Evolutionary conservation across 169 alveolate species (phyloP).

Genomic region (Plasmodium relictum): DNA sequence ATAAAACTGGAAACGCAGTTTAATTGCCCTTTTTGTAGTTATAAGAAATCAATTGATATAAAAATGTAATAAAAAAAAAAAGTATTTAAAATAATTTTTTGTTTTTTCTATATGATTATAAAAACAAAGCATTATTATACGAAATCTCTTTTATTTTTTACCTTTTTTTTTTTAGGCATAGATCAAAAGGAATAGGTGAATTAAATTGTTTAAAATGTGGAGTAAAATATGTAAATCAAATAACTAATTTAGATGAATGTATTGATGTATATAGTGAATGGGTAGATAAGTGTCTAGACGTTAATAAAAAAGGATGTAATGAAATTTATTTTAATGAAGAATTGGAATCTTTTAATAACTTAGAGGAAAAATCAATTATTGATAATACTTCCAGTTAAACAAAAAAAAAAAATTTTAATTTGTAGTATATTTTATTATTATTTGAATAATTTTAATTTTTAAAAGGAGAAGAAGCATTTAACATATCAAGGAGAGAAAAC

Average conservation of each 20-base stretch:
- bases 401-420: too few species aligned
- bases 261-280: slow-evolving; percentile 93
- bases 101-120: too few species aligned
- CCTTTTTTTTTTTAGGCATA: slow-evolving; percentile 23
- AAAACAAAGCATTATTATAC: too few species aligned
- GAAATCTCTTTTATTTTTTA: neutral
- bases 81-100: too few species aligned
- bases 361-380: slow-evolving; percentile 7
- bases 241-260: slow-evolving; percentile 89
- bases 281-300: slow-evolving; percentile 93
- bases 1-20: slow-evolving; percentile 94
- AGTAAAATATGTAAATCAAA: slow-evolving; percentile 86
- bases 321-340: slow-evolving; percentile 69
- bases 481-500: neutral
- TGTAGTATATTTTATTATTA: too few species aligned
- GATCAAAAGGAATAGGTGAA: slow-evolving; percentile 78
- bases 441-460: too few species aligned
- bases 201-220: slow-evolving; percentile 92
- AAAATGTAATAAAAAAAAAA: slow-evolving; percentile 84
- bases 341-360: slow-evolving; percentile 17
- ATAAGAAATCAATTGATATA: slow-evolving; percentile 92
- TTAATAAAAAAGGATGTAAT: slow-evolving; percentile 67
- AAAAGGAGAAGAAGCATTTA: neutral
- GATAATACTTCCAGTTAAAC: neutral
- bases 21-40: slow-evolving; percentile 96